Evolutionary conservation across 352 stramenopile species (phyloP).

Genomic region (Globisporangium uncinulatum): DNA sequence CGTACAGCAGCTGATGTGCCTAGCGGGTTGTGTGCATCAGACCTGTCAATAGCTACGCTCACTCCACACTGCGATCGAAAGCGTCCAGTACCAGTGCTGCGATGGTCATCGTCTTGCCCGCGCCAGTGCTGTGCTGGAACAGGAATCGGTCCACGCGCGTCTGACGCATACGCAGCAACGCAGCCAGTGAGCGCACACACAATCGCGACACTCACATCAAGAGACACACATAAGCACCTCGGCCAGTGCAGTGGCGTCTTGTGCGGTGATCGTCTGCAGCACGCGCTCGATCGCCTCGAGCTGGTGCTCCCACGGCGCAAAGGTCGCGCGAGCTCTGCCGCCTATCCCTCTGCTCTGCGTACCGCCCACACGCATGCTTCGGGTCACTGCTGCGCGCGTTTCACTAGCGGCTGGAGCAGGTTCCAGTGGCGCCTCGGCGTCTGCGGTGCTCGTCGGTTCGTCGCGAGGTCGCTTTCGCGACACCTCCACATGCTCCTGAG

Average conservation of each 20-base stretch:
- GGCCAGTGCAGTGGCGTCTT: slow-evolving; percentile 11
- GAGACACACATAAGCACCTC: slow-evolving; percentile 1
- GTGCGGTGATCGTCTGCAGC: slow-evolving; percentile 32
- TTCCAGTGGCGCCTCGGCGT: background rate
- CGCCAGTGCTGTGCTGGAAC: slow-evolving; percentile 78
- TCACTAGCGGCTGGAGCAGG: background rate
- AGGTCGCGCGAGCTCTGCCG: slow-evolving; percentile 15
- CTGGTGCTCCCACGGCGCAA: slow-evolving; percentile 64
- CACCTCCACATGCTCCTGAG: background rate
- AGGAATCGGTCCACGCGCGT: slow-evolving; percentile 37
- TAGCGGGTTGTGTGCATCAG: slow-evolving; percentile 3
- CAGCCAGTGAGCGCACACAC: background rate
- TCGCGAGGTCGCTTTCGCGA: slow-evolving; percentile 22
- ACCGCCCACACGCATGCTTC: slow-evolving; percentile 55
- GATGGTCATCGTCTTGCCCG: slow-evolving; percentile 79
- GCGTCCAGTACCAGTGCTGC: slow-evolving; percentile 39
- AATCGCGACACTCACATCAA: background rate
- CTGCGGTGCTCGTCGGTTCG: background rate
- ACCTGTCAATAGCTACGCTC: background rate
- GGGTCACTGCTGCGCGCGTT: slow-evolving; percentile 22
- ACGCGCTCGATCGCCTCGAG: slow-evolving; percentile 51
- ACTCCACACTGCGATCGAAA: background rate
- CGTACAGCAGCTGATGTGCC: slow-evolving; percentile 63
- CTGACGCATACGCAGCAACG: background rate
- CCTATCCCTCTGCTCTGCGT: slow-evolving; percentile 5